Evolutionary conservation across 1,284 basidiomycete genomes (phyloP).

Genomic region (Fomitopsis betulina): DNA sequence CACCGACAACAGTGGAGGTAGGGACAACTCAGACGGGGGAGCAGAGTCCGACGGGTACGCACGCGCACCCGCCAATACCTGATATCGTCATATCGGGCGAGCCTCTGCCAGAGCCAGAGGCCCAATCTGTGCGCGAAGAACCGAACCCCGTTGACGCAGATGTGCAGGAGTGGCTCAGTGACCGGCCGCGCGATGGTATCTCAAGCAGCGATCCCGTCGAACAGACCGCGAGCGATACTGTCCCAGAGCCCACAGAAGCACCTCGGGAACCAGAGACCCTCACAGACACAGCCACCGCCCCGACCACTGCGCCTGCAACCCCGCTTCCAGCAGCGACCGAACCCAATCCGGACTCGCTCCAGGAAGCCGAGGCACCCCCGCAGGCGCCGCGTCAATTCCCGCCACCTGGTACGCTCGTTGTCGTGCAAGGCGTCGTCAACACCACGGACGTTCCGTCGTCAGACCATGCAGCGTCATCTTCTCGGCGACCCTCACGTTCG

Average conservation of each 20-base stretch:
- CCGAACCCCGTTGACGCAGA: not conserved
- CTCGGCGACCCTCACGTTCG: constrained; percentile 8
- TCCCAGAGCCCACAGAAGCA: not conserved
- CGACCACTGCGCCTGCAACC: not conserved
- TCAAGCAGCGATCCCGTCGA: not conserved
- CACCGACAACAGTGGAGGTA: not conserved
- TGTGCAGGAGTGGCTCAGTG: not conserved
- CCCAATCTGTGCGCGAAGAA: constrained; percentile 1
- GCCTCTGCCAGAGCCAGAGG: not conserved
- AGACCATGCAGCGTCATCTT: constrained; percentile 4
- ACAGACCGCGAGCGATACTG: not conserved
- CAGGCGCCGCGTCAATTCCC: constrained; percentile 47
- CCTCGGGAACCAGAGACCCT: not conserved
- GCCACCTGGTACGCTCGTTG: constrained; percentile 70
- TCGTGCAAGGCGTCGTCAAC: constrained; percentile 77
- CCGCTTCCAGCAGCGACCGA: constrained; percentile 2
- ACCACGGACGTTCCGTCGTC: constrained; percentile 47
- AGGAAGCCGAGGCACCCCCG: constrained; percentile 7
- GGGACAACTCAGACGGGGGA: not conserved
- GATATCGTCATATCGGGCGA: not conserved
- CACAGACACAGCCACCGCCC: not conserved
- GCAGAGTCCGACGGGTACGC: constrained; percentile 8
- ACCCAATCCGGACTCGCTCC: constrained; percentile 6
- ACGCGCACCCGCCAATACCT: not conserved
- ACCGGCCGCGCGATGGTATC: not conserved